phyloP scores from a whole-genome alignment of 352 stramenopile genomes.

The Elongisporangium anandrum region DNA sequence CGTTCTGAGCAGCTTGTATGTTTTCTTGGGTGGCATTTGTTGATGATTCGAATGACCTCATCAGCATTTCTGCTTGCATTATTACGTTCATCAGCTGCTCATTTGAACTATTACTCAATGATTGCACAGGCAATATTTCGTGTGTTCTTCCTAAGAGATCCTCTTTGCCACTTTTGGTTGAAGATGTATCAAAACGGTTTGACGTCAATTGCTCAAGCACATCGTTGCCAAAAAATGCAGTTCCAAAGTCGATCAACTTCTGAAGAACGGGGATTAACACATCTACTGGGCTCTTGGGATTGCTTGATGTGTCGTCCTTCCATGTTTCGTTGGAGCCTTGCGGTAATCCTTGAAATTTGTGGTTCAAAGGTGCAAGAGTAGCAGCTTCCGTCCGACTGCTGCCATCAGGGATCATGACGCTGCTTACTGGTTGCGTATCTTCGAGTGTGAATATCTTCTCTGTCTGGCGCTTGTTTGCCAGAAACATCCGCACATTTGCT shows the following conservation, averaged over 20 bases:
- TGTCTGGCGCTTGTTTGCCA: constrained; percentile 8
- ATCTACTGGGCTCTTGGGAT: neutral
- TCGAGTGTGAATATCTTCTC: neutral
- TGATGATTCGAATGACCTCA: neutral
- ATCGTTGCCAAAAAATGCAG: neutral
- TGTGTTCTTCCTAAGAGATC: neutral
- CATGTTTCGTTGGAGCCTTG: neutral
- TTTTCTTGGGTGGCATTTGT: neutral
- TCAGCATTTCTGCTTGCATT: neutral
- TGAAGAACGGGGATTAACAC: neutral
- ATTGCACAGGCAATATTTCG: neutral
- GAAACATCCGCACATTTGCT: constrained; percentile 54
- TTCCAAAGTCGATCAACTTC: neutral
- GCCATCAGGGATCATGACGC: neutral
- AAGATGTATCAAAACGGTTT: too few relatives aligned
- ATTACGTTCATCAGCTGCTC: neutral
- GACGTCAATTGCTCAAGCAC: neutral
- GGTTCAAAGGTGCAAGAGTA: neutral
- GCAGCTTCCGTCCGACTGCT: neutral
- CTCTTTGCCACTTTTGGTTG: neutral
- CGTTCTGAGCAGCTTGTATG: neutral
- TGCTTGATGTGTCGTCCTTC: neutral
- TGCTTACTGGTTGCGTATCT: neutral
- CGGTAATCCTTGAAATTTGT: neutral
- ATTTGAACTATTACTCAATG: neutral